Percentiles rank a stretch among this genome's conserved stretches.
phyloP scores from a whole-genome alignment of 768 basidiomycete genomes.

The Kwoniella pini region DNA sequence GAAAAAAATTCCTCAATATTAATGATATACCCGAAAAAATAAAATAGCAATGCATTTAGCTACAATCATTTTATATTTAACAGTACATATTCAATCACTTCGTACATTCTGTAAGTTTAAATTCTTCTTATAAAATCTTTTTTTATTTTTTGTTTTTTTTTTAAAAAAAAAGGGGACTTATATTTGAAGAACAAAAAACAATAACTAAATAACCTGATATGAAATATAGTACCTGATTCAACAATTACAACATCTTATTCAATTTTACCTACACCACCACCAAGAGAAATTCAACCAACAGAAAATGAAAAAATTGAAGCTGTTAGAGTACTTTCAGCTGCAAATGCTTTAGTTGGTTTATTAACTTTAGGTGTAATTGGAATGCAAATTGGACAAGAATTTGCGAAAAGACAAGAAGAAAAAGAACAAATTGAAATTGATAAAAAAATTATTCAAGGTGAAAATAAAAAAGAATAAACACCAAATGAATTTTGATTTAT shows the following conservation, averaged over 20 bases:
- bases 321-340: slow-evolving; percentile 77
- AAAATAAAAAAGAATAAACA: slow-evolving; percentile 39
- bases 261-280: slow-evolving; percentile 48
- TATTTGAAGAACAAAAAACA: no score
- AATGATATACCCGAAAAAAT: not conserved
- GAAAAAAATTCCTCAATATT: not conserved
- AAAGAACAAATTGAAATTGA: slow-evolving; percentile 57
- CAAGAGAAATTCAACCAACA: slow-evolving; percentile 54
- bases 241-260: slow-evolving; percentile 40
- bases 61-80: slow-evolving; percentile 73
- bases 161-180: no score
- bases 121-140: no score
- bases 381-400: slow-evolving; percentile 79
- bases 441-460: slow-evolving; percentile 11
- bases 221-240: slow-evolving; percentile 42
- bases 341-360: slow-evolving; percentile 79
- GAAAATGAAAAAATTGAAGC: slow-evolving; percentile 71
- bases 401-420: slow-evolving; percentile 66
- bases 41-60: slow-evolving; percentile 62
- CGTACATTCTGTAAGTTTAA: slow-evolving; percentile 64
- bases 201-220: not conserved
- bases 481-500: not conserved
- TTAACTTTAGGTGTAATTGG: slow-evolving; percentile 58
- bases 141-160: no score
- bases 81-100: slow-evolving; percentile 75